Evolutionary conservation across 2,329 filamentous ascomycete genomes (phyloP), one percentile per base, ranked within the genome.

Genomic region (Scytalidium sp.): DNA sequence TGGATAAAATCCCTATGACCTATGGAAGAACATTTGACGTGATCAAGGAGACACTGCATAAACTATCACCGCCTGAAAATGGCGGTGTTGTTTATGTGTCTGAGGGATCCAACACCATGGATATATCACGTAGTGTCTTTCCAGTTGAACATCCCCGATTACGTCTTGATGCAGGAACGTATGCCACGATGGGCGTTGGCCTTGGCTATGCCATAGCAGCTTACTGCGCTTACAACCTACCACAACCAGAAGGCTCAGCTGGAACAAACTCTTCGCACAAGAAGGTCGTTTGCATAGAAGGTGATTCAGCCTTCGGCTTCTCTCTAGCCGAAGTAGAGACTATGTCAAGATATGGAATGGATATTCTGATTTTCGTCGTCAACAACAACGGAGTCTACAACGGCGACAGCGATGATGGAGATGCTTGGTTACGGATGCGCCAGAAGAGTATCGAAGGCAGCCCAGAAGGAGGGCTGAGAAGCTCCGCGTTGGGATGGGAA

Each of bases 91-190:
- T 81, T 19, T 82, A 81, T 53, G 67, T 82, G 29, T 79, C 76
- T 1, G 78, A 83, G 64, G 79, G 79, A 6, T 77, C 79, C 8
- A 81, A 81, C 57, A 80, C 79, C 6, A 83, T 82, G 80, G 80
- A 83, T 55, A 81, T 82, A 47, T 79, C 76, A 2, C 74, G 79
- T 19, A 75, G 74, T 11, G 69, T 74, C 41, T 82, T 83, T 58
- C 70, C 75, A 0, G 67, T 82, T 17, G 68, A 78, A 23, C 70
- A 79, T 54, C 79, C 79, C 2, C 73, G 79, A 17, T 70, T 79
- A 15, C 72, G 76, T 19, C 72, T 83, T 19, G 79, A 83, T 60
- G 79, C 79, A 3, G 79, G 79, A 1, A 81, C 78, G 0, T 75
- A 80, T 52, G 79, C 78, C 3, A 82, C 79, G 1, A 82, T 83